phyloP scores from a whole-genome alignment of 116 monocot genomes.

The Dioscorea cayenensis region DNA sequence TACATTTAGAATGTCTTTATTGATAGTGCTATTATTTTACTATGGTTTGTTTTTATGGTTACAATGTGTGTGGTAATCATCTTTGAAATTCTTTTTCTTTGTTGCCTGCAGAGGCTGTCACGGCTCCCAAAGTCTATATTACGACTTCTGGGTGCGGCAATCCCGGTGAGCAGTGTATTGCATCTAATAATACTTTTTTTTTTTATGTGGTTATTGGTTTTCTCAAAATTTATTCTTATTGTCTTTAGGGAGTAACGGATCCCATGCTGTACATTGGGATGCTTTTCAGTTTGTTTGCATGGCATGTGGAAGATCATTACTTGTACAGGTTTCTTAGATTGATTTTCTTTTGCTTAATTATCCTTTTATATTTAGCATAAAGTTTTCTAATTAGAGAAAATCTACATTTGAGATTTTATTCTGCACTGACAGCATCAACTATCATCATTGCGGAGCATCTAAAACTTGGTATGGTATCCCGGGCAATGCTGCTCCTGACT shows the following conservation, averaged over 20 bases:
- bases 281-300: slow-evolving; percentile 99
- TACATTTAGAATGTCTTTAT: not conserved
- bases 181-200: not conserved
- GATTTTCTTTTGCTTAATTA: not conserved
- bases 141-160: slow-evolving; percentile 47
- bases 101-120: slow-evolving; percentile 50
- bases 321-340: slow-evolving; percentile 67
- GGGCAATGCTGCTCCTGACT: slow-evolving; percentile 69
- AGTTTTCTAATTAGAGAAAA: no score
- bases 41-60: not conserved
- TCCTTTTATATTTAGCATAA: not conserved
- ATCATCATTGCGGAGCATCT: slow-evolving; percentile 97
- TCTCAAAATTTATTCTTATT: not conserved
- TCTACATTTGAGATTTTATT: not conserved
- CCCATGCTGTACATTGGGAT: slow-evolving; percentile 99
- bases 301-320: slow-evolving; percentile 99
- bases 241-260: slow-evolving; percentile 86
- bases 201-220: not conserved
- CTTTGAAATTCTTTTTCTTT: not conserved
- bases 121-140: slow-evolving; percentile 62
- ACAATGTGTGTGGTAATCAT: not conserved
- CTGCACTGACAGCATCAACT: slow-evolving; percentile 68
- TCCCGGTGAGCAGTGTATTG: slow-evolving; percentile 61
- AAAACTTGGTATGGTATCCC: slow-evolving; percentile 99
- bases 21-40: not conserved